phyloP scores from a whole-genome alignment of 2,329 filamentous ascomycete genomes.

The Pseudofabraea citricarpa region DNA sequence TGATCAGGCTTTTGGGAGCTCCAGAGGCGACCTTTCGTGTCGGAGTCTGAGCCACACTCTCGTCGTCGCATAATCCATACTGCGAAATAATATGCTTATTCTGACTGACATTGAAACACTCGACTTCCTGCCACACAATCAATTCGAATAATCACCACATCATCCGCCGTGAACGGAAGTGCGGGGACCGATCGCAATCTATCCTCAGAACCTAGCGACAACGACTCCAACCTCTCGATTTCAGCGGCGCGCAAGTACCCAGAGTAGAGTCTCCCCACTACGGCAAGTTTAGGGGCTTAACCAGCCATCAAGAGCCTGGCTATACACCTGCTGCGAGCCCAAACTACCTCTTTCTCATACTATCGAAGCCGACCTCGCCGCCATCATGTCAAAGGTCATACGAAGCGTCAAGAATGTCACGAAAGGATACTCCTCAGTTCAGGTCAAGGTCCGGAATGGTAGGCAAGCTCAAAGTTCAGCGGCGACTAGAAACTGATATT shows the following conservation, averaged over 20 bases:
- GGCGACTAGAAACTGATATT: constrained; percentile 23
- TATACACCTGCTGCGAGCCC: constrained; percentile 4
- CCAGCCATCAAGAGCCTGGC: no score
- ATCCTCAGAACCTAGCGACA: constrained; percentile 5
- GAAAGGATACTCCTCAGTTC: constrained; percentile 93
- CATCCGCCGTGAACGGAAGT: constrained; percentile 2
- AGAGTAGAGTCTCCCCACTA: neutral
- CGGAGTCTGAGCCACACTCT: constrained; percentile 6
- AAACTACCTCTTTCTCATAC: neutral
- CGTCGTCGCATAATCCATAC: constrained; percentile 10
- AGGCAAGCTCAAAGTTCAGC: constrained; percentile 32
- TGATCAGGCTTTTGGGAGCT: neutral
- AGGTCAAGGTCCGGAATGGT: constrained; percentile 99
- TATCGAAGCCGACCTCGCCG: constrained; percentile 7
- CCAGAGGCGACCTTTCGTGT: no score
- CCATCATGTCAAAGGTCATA: constrained; percentile 90
- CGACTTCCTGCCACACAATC: constrained; percentile 3
- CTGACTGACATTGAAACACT: constrained; percentile 14
- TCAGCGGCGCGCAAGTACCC: constrained; percentile 5
- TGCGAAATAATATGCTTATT: constrained; percentile 11
- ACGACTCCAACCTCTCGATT: constrained; percentile 7
- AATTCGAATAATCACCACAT: neutral
- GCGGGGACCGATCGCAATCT: constrained; percentile 11
- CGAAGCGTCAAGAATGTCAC: constrained; percentile 99
- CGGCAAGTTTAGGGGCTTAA: constrained; percentile 4